These are phyloP conservation scores for Grifola frondosa DNA, from an alignment of 1,284 basidiomycete genomes.

Conservation along the genomic window DNA sequence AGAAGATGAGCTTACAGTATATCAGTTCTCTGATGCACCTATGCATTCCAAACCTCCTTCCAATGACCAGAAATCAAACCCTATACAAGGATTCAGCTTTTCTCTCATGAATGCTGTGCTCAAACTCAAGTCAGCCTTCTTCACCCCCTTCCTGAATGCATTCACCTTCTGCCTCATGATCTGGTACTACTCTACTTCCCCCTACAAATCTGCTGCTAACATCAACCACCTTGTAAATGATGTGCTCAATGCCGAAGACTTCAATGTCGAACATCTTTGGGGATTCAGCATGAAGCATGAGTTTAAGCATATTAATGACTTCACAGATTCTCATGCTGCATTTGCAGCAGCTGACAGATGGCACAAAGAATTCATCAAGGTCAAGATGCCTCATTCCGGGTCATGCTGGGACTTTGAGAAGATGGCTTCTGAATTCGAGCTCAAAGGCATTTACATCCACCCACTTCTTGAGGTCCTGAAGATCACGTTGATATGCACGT, in stretches of 20 bases:
- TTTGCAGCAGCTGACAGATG: slow-evolving; percentile 24
- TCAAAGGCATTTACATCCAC: slow-evolving; percentile 23
- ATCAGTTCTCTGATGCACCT: neutral
- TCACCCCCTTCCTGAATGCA: slow-evolving; percentile 14
- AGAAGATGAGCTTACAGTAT: neutral
- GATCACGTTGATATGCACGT: no score
- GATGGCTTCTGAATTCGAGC: slow-evolving; percentile 22
- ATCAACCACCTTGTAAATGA: slow-evolving; percentile 30
- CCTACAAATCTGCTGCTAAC: slow-evolving; percentile 26
- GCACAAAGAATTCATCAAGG: slow-evolving; percentile 22
- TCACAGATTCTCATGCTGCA: neutral
- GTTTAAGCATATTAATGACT: slow-evolving; percentile 14
- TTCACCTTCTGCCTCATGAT: slow-evolving; percentile 26
- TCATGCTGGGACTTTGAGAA: slow-evolving; percentile 19
- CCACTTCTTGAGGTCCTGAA: slow-evolving; percentile 10
- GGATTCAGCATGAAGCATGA: slow-evolving; percentile 19
- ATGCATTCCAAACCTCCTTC: no score
- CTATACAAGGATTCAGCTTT: no score
- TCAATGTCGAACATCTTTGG: slow-evolving; percentile 18
- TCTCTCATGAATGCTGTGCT: no score
- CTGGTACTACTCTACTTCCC: slow-evolving; percentile 30
- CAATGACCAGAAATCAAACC: no score
- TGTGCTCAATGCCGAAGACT: slow-evolving; percentile 27
- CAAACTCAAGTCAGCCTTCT: no score
- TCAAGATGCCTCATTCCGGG: slow-evolving; percentile 23